Evolutionary conservation across 2,329 filamentous ascomycete genomes (phyloP).

Genomic region (Parasarocladium wereldwijsianum): DNA sequence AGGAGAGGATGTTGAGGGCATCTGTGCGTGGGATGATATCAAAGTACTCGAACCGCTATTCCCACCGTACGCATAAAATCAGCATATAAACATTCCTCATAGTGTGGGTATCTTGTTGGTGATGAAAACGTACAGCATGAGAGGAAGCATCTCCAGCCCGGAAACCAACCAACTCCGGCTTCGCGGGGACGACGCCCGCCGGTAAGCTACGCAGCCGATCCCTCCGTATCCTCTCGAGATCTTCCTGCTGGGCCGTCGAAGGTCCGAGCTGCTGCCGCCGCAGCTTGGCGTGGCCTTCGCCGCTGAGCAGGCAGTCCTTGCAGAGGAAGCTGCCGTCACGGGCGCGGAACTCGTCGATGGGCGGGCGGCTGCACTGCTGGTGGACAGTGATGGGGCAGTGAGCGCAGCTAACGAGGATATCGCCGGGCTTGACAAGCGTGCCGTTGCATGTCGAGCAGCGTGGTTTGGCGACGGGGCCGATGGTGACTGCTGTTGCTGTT

Average conservation of each 20-base stretch:
- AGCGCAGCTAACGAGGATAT: slow-evolving; percentile 10
- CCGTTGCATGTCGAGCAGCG: slow-evolving; percentile 11
- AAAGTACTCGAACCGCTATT: slow-evolving; percentile 25
- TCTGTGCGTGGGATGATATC: slow-evolving; percentile 20
- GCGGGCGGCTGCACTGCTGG: slow-evolving; percentile 10
- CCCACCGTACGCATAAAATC: too few species aligned
- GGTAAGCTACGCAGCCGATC: slow-evolving; percentile 18
- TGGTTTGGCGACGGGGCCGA: too few species aligned
- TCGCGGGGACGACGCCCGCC: slow-evolving; percentile 17
- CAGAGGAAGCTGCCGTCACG: slow-evolving; percentile 4
- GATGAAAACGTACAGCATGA: slow-evolving; percentile 15
- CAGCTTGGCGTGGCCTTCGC: slow-evolving; percentile 2
- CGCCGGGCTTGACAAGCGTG: slow-evolving; percentile 7
- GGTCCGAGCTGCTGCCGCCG: slow-evolving; percentile 2
- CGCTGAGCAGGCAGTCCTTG: slow-evolving; percentile 1
- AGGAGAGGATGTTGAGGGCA: slow-evolving; percentile 23
- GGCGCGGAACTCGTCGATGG: slow-evolving; percentile 3
- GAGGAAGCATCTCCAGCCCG: slow-evolving; percentile 17
- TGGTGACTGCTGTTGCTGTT: too few species aligned
- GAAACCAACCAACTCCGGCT: slow-evolving; percentile 23
- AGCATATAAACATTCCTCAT: too few species aligned
- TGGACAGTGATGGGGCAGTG: slow-evolving; percentile 12
- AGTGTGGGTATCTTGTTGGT: too few species aligned
- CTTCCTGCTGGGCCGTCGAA: slow-evolving; percentile 6
- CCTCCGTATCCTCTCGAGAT: slow-evolving; percentile 15